Evolutionary conservation across 1,139 yeast genomes (phyloP), one percentile per base, ranked within the genome.

Genomic region (Spencermartinsiella ligniputridi): DNA sequence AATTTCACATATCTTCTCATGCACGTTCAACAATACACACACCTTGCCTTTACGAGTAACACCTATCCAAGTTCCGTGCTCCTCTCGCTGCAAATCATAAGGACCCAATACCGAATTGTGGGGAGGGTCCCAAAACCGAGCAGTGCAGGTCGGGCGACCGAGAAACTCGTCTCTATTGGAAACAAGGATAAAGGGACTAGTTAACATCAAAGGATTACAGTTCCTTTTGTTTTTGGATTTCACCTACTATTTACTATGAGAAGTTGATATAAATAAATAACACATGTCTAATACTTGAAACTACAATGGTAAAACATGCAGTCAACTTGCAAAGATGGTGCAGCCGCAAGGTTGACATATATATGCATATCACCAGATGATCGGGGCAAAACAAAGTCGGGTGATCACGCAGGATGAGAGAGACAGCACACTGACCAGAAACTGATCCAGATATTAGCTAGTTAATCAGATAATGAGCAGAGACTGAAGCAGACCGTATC

Each of bases 31-130:
- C 36, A 92, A 70, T 2, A 84, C 84, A 0, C 95, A 86, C 2
- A 90, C 51, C 47, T 77, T 74, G 0, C 94, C 94, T 2, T 60
- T 62, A 25, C 69, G 69, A 39, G 80, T 75, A 2, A 84, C 75
- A 0, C 96, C 97, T 2, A 88, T 78, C 98, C 98, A 92, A 0
- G 97, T 86, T 0, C 98, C 97, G 55, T 79, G 88, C 51, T 81
- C 90, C 0, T 70, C 66, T 42, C 92, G 68, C 1, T 83, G 89
- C 53, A 84, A 61, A 62, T 92, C 98, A 30, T 74, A 67, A 0
- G 97, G 97, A 3, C 86, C 76, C 11, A 89, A 61, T 2, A 86
- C 66, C 30, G 66, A 58, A 13, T 54, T 52, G 24, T 50, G 33
- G 12, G 71, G 69, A 4, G 60, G 59, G 47, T 78, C 69, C 72